These are phyloP conservation scores for Aspergillus saccharolyticus DNA, from an alignment of 495 filamentous ascomycete genomes.

Conservation along the genomic window DNA sequence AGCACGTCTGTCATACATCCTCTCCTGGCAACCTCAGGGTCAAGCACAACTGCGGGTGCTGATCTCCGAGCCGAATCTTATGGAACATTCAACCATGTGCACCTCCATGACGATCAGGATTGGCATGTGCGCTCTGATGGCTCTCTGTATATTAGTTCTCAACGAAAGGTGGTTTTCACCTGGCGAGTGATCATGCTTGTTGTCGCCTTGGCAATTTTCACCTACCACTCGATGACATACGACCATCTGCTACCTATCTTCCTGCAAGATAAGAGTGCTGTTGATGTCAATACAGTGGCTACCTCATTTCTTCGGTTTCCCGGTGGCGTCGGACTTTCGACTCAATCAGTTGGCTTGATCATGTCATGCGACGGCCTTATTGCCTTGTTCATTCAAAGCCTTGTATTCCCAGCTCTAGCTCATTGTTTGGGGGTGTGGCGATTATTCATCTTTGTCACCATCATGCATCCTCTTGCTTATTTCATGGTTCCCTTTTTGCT, in stretches of 20 bases:
- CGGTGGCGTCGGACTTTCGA: conserved; percentile 69
- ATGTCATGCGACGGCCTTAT: conserved; percentile 77
- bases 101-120: conserved; percentile 42
- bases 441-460: conserved; percentile 66
- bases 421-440: conserved; percentile 68
- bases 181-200: conserved; percentile 65
- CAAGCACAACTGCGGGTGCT: conserved; percentile 62
- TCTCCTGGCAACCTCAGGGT: conserved; percentile 64
- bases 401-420: conserved; percentile 68
- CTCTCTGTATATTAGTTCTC: conserved; percentile 28
- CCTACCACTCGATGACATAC: conserved; percentile 84
- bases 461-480: conserved; percentile 72
- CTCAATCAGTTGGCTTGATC: conserved; percentile 68
- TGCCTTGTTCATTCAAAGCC: conserved; percentile 70
- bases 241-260: conserved; percentile 83
- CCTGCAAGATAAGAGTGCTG: conserved; percentile 60
- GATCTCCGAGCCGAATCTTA: conserved; percentile 72
- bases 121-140: conserved; percentile 49
- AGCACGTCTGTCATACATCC: conserved; percentile 60
- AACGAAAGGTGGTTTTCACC: conserved; percentile 52
- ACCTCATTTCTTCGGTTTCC: conserved; percentile 53
- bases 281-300: conserved; percentile 19
- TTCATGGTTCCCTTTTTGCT: conserved; percentile 67
- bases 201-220: conserved; percentile 72
- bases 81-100: conserved; percentile 65